phyloP scores from a whole-genome alignment of 2,329 filamentous ascomycete genomes.

The Penicillium frequentans region DNA sequence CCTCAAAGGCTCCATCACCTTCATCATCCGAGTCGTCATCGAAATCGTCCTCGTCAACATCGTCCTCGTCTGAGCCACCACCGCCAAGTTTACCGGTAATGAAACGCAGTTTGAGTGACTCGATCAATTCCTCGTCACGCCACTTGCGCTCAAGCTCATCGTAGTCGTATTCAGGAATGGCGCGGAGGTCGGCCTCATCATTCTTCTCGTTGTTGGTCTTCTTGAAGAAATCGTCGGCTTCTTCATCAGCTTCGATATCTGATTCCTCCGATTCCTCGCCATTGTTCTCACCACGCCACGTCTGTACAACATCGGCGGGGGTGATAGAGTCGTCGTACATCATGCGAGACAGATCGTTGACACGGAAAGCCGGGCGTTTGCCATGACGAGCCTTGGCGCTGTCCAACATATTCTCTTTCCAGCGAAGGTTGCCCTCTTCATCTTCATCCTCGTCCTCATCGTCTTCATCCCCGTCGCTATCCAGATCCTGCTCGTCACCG shows the following conservation, averaged over 20 bases:
- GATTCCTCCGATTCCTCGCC: constrained; percentile 58
- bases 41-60: constrained; percentile 52
- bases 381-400: constrained; percentile 72
- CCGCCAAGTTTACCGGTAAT: constrained; percentile 65
- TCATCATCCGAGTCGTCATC: constrained; percentile 63
- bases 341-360: constrained; percentile 78
- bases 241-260: constrained; percentile 58
- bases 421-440: constrained; percentile 72
- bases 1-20: constrained; percentile 80
- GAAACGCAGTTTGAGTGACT: constrained; percentile 72
- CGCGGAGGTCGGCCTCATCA: constrained; percentile 67
- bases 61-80: constrained; percentile 52
- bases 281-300: constrained; percentile 71
- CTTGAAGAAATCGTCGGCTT: constrained; percentile 66
- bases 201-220: constrained; percentile 53
- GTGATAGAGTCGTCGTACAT: constrained; percentile 84
- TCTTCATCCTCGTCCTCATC: constrained; percentile 60
- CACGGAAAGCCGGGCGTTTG: constrained; percentile 70
- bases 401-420: constrained; percentile 84
- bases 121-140: constrained; percentile 75
- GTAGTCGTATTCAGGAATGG: constrained; percentile 78
- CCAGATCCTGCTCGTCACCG: constrained; percentile 56
- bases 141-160: constrained; percentile 80
- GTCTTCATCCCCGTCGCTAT: constrained; percentile 49
- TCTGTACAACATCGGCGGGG: constrained; percentile 70